These are phyloP conservation scores for Aegilops speltoides DNA, from an alignment of 176 grass and related monocot species.

Conservation along the genomic window DNA sequence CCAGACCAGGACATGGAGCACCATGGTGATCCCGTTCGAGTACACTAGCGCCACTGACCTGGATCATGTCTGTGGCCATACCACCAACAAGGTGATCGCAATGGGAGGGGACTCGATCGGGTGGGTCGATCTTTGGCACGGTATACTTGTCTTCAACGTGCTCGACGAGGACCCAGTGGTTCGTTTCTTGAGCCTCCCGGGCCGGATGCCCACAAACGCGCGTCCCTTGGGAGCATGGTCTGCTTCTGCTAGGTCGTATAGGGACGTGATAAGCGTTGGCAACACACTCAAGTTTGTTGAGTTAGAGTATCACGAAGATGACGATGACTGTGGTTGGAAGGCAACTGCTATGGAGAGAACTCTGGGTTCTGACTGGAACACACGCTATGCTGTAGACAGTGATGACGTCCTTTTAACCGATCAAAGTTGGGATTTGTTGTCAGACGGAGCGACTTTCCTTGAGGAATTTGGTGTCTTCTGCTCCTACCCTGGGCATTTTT, in stretches of 20 bases:
- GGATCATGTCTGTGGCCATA: background rate
- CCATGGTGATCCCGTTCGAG: background rate
- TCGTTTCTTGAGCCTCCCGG: background rate
- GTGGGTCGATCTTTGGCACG: background rate
- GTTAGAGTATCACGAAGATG: background rate
- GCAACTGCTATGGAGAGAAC: background rate
- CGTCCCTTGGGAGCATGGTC: background rate
- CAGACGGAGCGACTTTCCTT: background rate
- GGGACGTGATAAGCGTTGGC: background rate
- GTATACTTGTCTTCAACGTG: background rate
- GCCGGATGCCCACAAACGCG: background rate
- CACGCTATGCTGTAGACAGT: background rate
- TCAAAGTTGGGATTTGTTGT: background rate
- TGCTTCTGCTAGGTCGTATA: background rate
- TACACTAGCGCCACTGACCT: background rate
- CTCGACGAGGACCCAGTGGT: background rate
- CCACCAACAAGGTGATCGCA: background rate
- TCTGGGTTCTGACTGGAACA: background rate
- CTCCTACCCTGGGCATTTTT: background rate
- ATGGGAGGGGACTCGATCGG: background rate
- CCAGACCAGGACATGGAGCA: background rate
- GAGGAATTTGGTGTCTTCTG: background rate
- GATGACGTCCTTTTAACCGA: background rate
- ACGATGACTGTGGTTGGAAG: background rate
- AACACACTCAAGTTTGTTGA: background rate